Evolutionary conservation across 2,329 filamentous ascomycete species (phyloP).

Genomic region (Penicillium sp.): DNA sequence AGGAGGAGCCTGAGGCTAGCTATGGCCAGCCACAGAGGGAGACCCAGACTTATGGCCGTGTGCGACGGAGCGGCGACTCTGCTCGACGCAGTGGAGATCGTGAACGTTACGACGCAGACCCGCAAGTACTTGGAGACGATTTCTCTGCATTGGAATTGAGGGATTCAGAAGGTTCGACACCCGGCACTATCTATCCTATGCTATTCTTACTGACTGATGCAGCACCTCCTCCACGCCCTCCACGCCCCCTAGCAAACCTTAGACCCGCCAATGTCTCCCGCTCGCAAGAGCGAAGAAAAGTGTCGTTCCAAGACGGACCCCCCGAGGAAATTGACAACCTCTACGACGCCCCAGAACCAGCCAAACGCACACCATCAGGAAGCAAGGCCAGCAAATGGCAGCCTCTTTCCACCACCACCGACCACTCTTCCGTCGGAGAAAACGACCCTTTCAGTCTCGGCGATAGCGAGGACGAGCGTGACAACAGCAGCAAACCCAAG

Average conservation of each 20-base stretch:
- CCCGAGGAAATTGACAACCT: constrained; percentile 75
- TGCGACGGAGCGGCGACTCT: constrained; percentile 58
- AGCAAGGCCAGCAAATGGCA: constrained; percentile 93
- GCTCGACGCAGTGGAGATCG: constrained; percentile 77
- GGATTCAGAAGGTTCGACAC: constrained; percentile 54
- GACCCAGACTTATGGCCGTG: constrained; percentile 39
- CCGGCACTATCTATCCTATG: not conserved
- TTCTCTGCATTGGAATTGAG: constrained; percentile 66
- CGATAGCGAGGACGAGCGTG: constrained; percentile 90
- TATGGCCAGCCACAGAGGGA: constrained; percentile 33
- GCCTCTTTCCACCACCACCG: constrained; percentile 79
- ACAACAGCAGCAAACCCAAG: constrained; percentile 62
- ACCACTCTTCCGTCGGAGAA: constrained; percentile 70
- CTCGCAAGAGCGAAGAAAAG: constrained; percentile 50
- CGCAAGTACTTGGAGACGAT: constrained; percentile 82
- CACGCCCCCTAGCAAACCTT: constrained; percentile 69
- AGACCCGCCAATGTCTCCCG: constrained; percentile 71
- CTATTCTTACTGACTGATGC: constrained; percentile 4
- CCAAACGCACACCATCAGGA: constrained; percentile 52
- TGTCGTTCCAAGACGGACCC: constrained; percentile 58
- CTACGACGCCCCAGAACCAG: constrained; percentile 60
- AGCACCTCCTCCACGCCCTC: constrained; percentile 53
- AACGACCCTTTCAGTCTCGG: constrained; percentile 96
- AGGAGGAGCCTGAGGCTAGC: constrained; percentile 42
- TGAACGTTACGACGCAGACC: constrained; percentile 90